phyloP scores from a whole-genome alignment of 2,329 filamentous ascomycete species.

The Fonsecaea multimorphosa region DNA sequence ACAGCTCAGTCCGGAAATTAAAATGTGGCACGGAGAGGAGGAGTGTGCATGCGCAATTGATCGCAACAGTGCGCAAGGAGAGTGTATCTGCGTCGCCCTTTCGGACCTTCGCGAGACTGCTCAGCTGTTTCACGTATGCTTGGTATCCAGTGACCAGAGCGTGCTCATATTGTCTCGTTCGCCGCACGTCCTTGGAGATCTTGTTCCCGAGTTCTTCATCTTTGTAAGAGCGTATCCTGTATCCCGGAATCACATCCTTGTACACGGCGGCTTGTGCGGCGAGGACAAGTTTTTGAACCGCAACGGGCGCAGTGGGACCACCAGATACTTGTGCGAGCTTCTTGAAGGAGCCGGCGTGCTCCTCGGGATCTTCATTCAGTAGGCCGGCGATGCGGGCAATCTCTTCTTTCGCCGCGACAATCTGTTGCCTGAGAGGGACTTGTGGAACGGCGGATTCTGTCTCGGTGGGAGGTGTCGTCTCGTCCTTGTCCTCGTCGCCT shows the following conservation, averaged over 20 bases:
- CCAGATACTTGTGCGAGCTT: slow-evolving; percentile 74
- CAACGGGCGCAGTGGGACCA: slow-evolving; percentile 65
- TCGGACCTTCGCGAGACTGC: slow-evolving; percentile 66
- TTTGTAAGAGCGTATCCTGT: slow-evolving; percentile 82
- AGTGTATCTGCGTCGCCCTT: slow-evolving; percentile 46
- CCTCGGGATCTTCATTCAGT: slow-evolving; percentile 92
- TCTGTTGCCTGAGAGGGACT: slow-evolving; percentile 77
- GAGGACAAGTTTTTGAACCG: slow-evolving; percentile 83
- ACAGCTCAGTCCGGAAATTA: slow-evolving; percentile 87
- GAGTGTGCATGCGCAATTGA: slow-evolving; percentile 83
- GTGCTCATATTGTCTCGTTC: slow-evolving; percentile 83
- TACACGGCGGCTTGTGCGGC: slow-evolving; percentile 88
- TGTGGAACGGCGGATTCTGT: slow-evolving; percentile 62
- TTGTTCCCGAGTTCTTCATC: slow-evolving; percentile 79
- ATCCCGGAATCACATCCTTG: slow-evolving; percentile 95
- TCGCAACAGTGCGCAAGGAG: slow-evolving; percentile 72
- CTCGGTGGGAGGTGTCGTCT: slow-evolving; percentile 44
- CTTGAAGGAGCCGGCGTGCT: slow-evolving; percentile 81
- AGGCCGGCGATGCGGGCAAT: slow-evolving; percentile 79
- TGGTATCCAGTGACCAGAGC: slow-evolving; percentile 85
- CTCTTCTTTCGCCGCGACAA: slow-evolving; percentile 88
- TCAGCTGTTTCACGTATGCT: slow-evolving; percentile 77
- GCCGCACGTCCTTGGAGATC: slow-evolving; percentile 88
- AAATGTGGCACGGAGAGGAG: slow-evolving; percentile 88
- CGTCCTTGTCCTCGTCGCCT: slow-evolving; percentile 60